Conservation (phyloP, 2,329 filamentous ascomycete genomes). For the Tolypocladium endophyticum region DNA sequence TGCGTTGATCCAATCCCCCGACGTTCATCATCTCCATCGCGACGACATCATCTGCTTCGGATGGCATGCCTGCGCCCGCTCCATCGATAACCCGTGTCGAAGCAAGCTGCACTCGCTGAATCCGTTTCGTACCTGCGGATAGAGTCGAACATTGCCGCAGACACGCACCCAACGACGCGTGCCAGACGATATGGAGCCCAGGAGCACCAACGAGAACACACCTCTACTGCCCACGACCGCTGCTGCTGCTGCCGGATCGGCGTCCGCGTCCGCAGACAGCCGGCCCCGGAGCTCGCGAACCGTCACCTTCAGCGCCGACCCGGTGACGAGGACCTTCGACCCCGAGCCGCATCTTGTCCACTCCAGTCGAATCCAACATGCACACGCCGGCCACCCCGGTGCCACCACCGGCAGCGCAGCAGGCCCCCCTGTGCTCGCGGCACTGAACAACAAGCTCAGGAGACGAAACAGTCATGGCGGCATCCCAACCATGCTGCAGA, state of each 20-base stretch:
- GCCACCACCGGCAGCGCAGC: conserved; percentile 22
- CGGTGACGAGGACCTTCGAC: conserved; percentile 51
- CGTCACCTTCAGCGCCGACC: conserved; percentile 69
- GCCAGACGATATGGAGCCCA: neutral
- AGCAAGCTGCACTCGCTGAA: neutral
- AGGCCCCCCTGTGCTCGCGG: conserved; percentile 55
- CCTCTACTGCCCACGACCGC: conserved; percentile 1
- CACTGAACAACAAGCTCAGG: conserved; percentile 78
- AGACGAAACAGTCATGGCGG: conserved; percentile 72
- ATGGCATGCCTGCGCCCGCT: neutral
- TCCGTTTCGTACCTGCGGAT: neutral
- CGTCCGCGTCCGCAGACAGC: neutral
- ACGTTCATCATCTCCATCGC: neutral
- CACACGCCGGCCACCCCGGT: conserved; percentile 24
- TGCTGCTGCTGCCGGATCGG: neutral
- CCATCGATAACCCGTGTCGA: neutral
- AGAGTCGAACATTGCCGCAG: neutral
- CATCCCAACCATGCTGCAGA: conserved; percentile 23
- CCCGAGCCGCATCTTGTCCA: conserved; percentile 26
- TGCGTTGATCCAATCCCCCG: neutral
- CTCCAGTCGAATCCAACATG: conserved; percentile 11
- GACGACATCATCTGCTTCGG: neutral
- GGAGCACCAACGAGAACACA: conserved; percentile 1
- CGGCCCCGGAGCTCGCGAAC: conserved; percentile 43
- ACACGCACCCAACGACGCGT: neutral